phyloP scores from a whole-genome alignment of 257 asterid species.

The Ajuga chamaepitys region DNA sequence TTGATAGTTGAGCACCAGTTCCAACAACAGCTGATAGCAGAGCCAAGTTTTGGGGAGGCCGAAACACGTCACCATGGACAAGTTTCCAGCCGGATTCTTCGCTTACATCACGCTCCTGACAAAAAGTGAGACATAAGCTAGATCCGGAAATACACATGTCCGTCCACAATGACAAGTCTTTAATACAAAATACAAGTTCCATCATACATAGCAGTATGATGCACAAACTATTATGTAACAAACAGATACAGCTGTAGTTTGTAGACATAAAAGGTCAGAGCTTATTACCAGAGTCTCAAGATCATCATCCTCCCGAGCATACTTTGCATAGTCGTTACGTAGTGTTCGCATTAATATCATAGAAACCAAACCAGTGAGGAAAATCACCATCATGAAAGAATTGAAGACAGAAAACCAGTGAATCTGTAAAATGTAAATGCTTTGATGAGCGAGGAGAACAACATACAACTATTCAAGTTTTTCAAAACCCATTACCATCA shows the following conservation, averaged over 20 bases:
- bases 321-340: constrained; percentile 95
- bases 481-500: not conserved
- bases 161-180: not conserved
- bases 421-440: constrained; percentile 50
- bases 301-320: constrained; percentile 99
- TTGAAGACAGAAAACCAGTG: constrained; percentile 97
- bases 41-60: constrained; percentile 60
- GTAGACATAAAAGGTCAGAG: not conserved
- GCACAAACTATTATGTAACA: not conserved
- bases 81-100: constrained; percentile 98
- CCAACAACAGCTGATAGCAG: constrained; percentile 83
- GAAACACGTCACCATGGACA: constrained; percentile 91
- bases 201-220: not conserved
- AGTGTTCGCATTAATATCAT: constrained; percentile 97
- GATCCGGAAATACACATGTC: not conserved
- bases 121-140: not conserved
- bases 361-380: constrained; percentile 94
- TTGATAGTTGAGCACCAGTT: constrained; percentile 82
- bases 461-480: not conserved
- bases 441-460: constrained; percentile 13
- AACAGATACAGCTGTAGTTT: not conserved
- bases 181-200: not conserved
- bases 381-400: constrained; percentile 99
- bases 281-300: constrained; percentile 79
- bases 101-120: constrained; percentile 68